Evolutionary conservation across 1,284 basidiomycete species (phyloP), one percentile per base, ranked within the genome.

Genomic region (Fistulinella staudtii): DNA sequence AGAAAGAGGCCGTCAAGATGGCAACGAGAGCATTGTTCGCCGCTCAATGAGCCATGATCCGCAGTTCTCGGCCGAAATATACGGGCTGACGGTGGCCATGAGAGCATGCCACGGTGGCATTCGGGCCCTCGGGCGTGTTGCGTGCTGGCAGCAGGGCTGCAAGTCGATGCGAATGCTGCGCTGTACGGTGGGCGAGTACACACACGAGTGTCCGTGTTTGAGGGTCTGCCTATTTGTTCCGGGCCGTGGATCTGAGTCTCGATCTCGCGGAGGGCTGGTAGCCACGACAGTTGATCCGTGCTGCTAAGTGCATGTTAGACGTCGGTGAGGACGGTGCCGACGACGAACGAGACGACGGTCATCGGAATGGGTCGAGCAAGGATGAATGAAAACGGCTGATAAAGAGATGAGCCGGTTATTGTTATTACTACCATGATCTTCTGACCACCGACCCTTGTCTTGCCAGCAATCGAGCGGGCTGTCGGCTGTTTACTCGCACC

Each of bases 21-120:
- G 47, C 41, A 43, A 60, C 43, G 14, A 42, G 24, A 39, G 20
- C 37, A 22, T 36, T 48, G 36, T 42, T 49, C 48, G 46, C 57
- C 60, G 57, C 58, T 59, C 44, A 61, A 63, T 14, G n/a, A n/a
- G 34, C 44, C 22, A 37, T 33, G 21, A 29, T 43, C 53, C 57
- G 56, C 41, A 39, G 18, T 61, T 63, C 48, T 55, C 57, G 58
- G 58, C 36, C 24, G 41, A 37, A 41, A 40, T 20, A 29, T 10
- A 31, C 45, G 15, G 28, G 10, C 18, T 31, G 35, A 36, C 30
- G 10, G 4, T n/a, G 13, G 8, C 34, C 41, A 27, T 38, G 40
- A 24, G 3, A 39, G 9, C 14, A 29, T n/a, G n/a, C n/a, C n/a
- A n/a, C n/a, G n/a, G n/a, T n/a, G n/a, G n/a, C n/a, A n/a, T n/a